phyloP scores from a whole-genome alignment of 1,284 basidiomycete species.

The Ganoderma lingzhi region DNA sequence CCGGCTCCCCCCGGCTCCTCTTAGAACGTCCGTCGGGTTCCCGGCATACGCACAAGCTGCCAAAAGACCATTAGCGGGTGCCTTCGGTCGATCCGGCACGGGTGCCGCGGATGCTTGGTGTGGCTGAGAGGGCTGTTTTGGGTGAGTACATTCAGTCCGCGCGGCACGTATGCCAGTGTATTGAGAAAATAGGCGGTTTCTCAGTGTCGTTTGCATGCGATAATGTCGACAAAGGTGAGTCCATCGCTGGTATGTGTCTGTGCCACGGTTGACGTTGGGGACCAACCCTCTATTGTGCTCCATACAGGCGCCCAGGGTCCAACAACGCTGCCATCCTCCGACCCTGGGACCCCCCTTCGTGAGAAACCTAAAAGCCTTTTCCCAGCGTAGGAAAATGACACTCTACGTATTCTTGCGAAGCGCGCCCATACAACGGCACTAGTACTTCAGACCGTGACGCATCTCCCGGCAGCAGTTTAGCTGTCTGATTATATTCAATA shows the following conservation, averaged over 20 bases:
- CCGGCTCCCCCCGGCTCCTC: background rate
- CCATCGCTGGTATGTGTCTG: background rate
- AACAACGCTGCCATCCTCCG: background rate
- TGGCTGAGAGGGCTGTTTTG: background rate
- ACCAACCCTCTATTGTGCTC: background rate
- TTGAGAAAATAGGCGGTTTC: no score
- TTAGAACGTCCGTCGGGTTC: background rate
- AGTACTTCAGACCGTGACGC: background rate
- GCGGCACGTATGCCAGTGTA: no score
- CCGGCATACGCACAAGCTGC: background rate
- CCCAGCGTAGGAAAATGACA: background rate
- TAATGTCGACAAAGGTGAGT: background rate
- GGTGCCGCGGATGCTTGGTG: background rate
- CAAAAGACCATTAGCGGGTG: background rate
- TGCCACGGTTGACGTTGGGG: background rate
- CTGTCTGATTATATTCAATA: background rate
- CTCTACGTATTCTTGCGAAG: background rate
- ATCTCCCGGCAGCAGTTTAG: background rate
- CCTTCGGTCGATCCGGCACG: background rate
- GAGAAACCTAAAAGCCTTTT: background rate
- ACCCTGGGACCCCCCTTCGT: background rate
- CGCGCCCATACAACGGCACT: background rate
- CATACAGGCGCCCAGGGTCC: background rate
- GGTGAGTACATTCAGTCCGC: background rate
- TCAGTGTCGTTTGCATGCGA: no score